phyloP scores from a whole-genome alignment of 2,329 filamentous ascomycete genomes.

The Hymenoscyphus linearis region DNA sequence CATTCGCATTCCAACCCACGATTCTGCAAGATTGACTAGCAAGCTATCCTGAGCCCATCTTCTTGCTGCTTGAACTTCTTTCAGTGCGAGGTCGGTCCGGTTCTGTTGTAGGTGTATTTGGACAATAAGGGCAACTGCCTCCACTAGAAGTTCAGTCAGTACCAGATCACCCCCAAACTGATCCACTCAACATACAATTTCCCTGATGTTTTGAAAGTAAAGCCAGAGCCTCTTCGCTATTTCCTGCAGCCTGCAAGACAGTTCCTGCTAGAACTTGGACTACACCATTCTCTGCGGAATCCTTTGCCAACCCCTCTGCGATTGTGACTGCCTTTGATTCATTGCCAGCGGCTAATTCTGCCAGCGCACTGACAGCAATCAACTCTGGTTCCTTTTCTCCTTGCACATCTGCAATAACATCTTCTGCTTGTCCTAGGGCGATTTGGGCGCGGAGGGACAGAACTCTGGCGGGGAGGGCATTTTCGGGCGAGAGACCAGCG shows the following conservation, averaged over 20 bases:
- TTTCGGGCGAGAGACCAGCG: constrained; percentile 70
- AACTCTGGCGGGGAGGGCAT: constrained; percentile 69
- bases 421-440: constrained; percentile 70
- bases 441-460: constrained; percentile 78
- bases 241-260: constrained; percentile 72
- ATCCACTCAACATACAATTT: constrained; percentile 54
- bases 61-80: constrained; percentile 81
- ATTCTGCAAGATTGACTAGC: constrained; percentile 89
- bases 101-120: constrained; percentile 93
- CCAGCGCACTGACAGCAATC: constrained; percentile 69
- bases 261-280: constrained; percentile 82
- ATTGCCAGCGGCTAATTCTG: constrained; percentile 58
- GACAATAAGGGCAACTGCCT: constrained; percentile 78
- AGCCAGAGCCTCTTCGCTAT: constrained; percentile 78
- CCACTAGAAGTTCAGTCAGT: constrained; percentile 40
- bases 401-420: constrained; percentile 65
- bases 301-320: constrained; percentile 62
- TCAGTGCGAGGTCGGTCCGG: constrained; percentile 81
- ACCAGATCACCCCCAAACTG: neutral
- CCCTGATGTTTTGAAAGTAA: constrained; percentile 80
- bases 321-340: constrained; percentile 55
- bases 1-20: constrained; percentile 85
- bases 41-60: constrained; percentile 94
- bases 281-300: constrained; percentile 64
- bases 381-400: constrained; percentile 66